These are phyloP conservation scores for Scheffersomyces stambukii DNA, from an alignment of 1,139 yeast species.

Conservation along the genomic window DNA sequence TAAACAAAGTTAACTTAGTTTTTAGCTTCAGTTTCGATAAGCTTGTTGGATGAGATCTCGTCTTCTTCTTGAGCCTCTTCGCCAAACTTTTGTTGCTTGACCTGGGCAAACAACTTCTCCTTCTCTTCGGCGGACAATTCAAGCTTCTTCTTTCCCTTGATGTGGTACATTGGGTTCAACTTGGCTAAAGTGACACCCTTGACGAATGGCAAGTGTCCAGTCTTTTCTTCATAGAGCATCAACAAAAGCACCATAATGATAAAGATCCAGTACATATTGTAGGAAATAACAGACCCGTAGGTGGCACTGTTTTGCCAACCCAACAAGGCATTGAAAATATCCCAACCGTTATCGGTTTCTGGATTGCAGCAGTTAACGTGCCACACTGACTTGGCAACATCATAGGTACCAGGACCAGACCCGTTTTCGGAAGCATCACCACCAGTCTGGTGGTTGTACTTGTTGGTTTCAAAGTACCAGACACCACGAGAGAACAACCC, in stretches of 20 bases:
- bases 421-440: constrained; percentile 90
- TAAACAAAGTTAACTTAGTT: constrained; percentile 3
- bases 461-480: constrained; percentile 75
- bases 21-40: constrained; percentile 4
- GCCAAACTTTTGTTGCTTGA: constrained; percentile 9
- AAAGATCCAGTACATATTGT: constrained; percentile 77
- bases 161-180: constrained; percentile 68
- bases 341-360: constrained; percentile 86
- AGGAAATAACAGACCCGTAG: constrained; percentile 78
- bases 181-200: constrained; percentile 49
- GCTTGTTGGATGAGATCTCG: constrained; percentile 3
- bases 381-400: constrained; percentile 74
- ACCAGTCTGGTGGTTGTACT: constrained; percentile 62
- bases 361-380: constrained; percentile 96
- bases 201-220: constrained; percentile 35
- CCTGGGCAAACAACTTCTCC: constrained; percentile 46
- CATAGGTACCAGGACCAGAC: constrained; percentile 89
- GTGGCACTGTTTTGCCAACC: constrained; percentile 57
- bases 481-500: constrained; percentile 88
- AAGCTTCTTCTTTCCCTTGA: constrained; percentile 62
- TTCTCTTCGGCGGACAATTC: constrained; percentile 53
- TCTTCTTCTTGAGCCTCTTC: constrained; percentile 5
- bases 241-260: constrained; percentile 51
- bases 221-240: constrained; percentile 70
- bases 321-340: constrained; percentile 62